These are phyloP conservation scores for Metschnikowia aberdeeniae DNA, from an alignment of 805 yeast genomes.

Conservation along the genomic window DNA sequence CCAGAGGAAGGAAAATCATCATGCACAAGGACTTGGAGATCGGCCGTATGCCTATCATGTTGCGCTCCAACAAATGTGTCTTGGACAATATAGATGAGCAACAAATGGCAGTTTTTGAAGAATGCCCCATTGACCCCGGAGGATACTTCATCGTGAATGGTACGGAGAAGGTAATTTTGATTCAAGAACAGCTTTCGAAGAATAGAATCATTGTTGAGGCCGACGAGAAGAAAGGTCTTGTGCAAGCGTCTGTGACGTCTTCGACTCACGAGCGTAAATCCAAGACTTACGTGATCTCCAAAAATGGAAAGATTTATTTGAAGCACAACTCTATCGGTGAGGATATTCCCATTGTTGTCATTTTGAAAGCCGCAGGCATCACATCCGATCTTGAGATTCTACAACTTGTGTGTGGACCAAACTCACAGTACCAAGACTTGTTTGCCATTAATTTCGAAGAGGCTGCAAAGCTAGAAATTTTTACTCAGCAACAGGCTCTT, in stretches of 20 bases:
- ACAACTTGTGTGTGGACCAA: conserved; percentile 90
- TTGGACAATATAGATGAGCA: conserved; percentile 71
- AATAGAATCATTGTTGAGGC: conserved; percentile 98
- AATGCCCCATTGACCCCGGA: conserved; percentile 98
- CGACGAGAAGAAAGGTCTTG: conserved; percentile 89
- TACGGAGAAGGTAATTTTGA: conserved; percentile 93
- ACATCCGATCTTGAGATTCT: conserved; percentile 88
- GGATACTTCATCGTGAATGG: conserved; percentile 98
- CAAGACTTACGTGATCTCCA: conserved; percentile 91
- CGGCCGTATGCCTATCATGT: conserved; percentile 99
- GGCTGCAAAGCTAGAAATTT: conserved; percentile 77
- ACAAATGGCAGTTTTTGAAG: conserved; percentile 84
- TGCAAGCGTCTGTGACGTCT: conserved; percentile 96
- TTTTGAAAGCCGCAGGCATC: conserved; percentile 91
- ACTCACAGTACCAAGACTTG: conserved; percentile 83
- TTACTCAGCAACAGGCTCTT: conserved; percentile 90
- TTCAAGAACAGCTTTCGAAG: conserved; percentile 94
- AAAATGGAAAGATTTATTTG: conserved; percentile 80
- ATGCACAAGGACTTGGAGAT: conserved; percentile 88
- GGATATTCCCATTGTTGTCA: conserved; percentile 91
- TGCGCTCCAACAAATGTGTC: conserved; percentile 88
- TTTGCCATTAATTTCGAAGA: conserved; percentile 94
- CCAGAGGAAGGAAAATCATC: conserved; percentile 89
- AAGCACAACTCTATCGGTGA: conserved; percentile 95
- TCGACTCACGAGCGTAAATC: conserved; percentile 98